These are phyloP conservation scores for Cardiospermum halicacabum DNA, from an alignment of 345 rosid species.

Conservation along the genomic window DNA sequence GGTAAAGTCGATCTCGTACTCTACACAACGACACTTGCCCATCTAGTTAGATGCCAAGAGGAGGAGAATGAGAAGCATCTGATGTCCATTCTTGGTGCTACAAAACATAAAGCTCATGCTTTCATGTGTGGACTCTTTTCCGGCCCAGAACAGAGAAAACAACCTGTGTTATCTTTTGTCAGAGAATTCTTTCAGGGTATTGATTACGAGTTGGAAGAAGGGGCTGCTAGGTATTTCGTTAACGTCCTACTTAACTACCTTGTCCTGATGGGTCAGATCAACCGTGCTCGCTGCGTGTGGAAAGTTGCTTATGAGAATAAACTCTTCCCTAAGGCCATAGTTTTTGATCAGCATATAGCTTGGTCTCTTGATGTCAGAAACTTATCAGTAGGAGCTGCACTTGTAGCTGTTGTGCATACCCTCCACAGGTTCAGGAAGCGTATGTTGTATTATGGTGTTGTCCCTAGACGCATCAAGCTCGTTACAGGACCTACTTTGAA, in stretches of 20 bases:
- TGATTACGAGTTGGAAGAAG: constrained; percentile 92
- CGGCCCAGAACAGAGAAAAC: constrained; percentile 91
- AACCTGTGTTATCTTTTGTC: constrained; percentile 75
- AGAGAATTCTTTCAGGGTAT: constrained; percentile 91
- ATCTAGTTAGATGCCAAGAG: constrained; percentile 84
- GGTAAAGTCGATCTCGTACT: constrained; percentile 92
- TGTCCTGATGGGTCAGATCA: constrained; percentile 93
- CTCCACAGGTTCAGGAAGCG: constrained; percentile 94
- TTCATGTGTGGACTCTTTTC: constrained; percentile 94
- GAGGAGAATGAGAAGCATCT: constrained; percentile 84
- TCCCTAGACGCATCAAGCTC: constrained; percentile 89
- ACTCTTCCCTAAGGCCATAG: constrained; percentile 96
- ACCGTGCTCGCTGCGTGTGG: constrained; percentile 95
- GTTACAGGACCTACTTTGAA: constrained; percentile 93
- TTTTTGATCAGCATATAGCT: constrained; percentile 93
- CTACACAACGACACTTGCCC: constrained; percentile 91
- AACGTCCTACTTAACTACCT: constrained; percentile 95
- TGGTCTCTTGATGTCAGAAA: constrained; percentile 98
- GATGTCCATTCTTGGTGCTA: constrained; percentile 81
- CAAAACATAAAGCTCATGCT: constrained; percentile 75
- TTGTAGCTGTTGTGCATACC: constrained; percentile 90
- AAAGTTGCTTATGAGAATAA: constrained; percentile 96
- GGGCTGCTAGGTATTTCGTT: constrained; percentile 87
- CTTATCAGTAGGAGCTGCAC: constrained; percentile 95
- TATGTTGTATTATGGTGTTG: constrained; percentile 87